A percentile compares a stretch with the other conserved stretches of the same genome.
Conservation (phyloP, 257 asterid species). For the Thymus quinquecostatus region DNA sequence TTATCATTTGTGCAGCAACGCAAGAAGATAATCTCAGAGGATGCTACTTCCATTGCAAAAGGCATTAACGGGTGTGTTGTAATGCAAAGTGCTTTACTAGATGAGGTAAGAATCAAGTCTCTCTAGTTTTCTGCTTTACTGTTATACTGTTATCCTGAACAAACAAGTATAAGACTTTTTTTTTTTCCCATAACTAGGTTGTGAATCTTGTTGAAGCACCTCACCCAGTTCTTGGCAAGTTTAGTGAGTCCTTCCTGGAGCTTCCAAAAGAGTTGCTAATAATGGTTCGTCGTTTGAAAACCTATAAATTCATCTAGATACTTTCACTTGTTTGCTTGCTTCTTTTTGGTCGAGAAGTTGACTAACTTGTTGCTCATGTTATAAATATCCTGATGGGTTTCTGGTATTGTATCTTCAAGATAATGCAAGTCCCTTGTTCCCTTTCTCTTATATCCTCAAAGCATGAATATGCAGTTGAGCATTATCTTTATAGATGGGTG, state of each 20-base stretch:
- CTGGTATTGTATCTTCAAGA: slow-evolving; percentile 17
- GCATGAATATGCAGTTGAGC: slow-evolving; percentile 14
- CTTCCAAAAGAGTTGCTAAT: slow-evolving; percentile 90
- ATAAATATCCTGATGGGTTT: neutral
- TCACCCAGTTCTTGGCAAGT: slow-evolving; percentile 77
- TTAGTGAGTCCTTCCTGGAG: slow-evolving; percentile 76
- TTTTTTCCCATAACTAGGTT: slow-evolving; percentile 53
- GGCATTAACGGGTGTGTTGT: slow-evolving; percentile 66
- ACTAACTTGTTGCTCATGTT: slow-evolving; percentile 14
- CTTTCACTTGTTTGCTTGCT: slow-evolving; percentile 18
- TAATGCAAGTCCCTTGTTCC: neutral
- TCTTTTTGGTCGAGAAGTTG: slow-evolving; percentile 23
- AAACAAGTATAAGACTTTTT: slow-evolving; percentile 27
- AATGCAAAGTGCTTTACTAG: slow-evolving; percentile 69
- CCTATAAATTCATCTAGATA: slow-evolving; percentile 15
- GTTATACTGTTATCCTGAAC: slow-evolving; percentile 17
- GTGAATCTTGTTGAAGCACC: slow-evolving; percentile 98
- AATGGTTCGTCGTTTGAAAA: slow-evolving; percentile 58
- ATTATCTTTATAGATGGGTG: slow-evolving; percentile 10
- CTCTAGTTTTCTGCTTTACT: slow-evolving; percentile 19
- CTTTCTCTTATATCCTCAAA: slow-evolving; percentile 8
- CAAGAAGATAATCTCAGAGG: slow-evolving; percentile 66
- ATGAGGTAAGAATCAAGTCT: slow-evolving; percentile 57
- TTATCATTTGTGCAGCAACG: slow-evolving; percentile 63
- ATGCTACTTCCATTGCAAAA: slow-evolving; percentile 61